Conservation (phyloP, 306 rosid species). For the Mucuna pruriens region DNA sequence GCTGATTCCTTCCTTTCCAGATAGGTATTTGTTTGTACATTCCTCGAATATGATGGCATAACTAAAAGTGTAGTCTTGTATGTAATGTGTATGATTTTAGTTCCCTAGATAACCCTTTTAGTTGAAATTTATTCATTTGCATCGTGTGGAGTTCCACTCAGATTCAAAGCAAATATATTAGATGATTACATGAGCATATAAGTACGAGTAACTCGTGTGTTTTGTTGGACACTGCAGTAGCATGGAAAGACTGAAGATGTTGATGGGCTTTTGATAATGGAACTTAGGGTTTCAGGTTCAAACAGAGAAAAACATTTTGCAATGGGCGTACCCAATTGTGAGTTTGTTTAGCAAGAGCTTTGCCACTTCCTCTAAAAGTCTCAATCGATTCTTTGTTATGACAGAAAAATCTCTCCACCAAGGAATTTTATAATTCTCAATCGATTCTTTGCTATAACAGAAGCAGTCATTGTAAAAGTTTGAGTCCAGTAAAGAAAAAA, state of each 20-base stretch:
- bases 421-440: not conserved
- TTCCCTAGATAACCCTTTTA: slow-evolving; percentile 2
- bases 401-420: not conserved
- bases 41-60: slow-evolving; percentile 8
- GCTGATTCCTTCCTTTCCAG: slow-evolving; percentile 54
- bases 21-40: slow-evolving; percentile 62
- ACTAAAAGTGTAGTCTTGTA: not conserved
- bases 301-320: slow-evolving; percentile 24
- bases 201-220: not conserved
- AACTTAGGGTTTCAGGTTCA: slow-evolving; percentile 3
- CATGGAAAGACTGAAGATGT: slow-evolving; percentile 54
- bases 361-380: not conserved
- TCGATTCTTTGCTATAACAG: not conserved
- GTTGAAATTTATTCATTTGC: slow-evolving; percentile 19
- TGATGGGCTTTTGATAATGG: slow-evolving; percentile 48
- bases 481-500: not conserved
- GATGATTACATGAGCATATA: not conserved
- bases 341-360: slow-evolving; percentile 11
- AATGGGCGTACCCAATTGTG: slow-evolving; percentile 21
- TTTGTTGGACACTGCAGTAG: slow-evolving; percentile 59
- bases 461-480: not conserved
- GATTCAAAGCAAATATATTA: slow-evolving; percentile 14
- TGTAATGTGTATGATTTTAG: slow-evolving; percentile 4
- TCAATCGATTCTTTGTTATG: not conserved
- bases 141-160: slow-evolving; percentile 3